Conservation (phyloP, 2,329 filamentous ascomycete species). For the Grosmannia huntii region DNA sequence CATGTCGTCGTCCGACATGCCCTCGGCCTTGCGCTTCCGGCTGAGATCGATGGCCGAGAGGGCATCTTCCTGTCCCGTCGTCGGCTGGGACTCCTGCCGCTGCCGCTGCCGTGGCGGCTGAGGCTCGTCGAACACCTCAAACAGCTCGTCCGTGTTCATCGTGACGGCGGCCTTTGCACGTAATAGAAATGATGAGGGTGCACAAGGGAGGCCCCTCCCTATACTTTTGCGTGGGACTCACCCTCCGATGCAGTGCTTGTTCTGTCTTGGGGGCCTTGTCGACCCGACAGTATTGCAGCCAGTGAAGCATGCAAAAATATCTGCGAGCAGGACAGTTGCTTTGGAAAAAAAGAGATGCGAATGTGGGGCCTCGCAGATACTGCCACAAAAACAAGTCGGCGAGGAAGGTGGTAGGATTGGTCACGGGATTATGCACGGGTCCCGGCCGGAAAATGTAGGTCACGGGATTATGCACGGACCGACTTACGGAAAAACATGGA, state of each 20-base stretch:
- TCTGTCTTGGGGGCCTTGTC: not conserved
- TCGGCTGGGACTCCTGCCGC: constrained; percentile 30
- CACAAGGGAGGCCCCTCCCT: not conserved
- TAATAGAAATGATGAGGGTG: not conserved
- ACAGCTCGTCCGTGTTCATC: constrained; percentile 59
- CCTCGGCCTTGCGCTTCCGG: constrained; percentile 75
- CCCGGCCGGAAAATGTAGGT: too few species aligned
- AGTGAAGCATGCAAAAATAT: not conserved
- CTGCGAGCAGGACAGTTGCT: not conserved
- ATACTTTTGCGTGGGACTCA: not conserved
- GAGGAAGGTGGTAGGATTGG: not conserved
- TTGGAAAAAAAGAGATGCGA: not conserved
- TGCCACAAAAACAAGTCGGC: not conserved
- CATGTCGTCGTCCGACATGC: constrained; percentile 23
- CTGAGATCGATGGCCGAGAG: not conserved
- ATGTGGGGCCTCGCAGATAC: not conserved
- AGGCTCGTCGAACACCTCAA: constrained; percentile 67
- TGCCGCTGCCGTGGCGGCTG: constrained; percentile 33
- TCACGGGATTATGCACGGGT: not conserved
- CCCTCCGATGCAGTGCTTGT: not conserved
- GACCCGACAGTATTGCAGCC: not conserved
- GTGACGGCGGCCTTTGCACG: not conserved
- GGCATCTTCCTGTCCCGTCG: not conserved
- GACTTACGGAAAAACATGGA: constrained; percentile 11
- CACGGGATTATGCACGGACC: constrained; percentile 7